These are phyloP conservation scores for Euphorbia pulcherrima DNA, from an alignment of 345 rosid genomes.

Conservation along the genomic window DNA sequence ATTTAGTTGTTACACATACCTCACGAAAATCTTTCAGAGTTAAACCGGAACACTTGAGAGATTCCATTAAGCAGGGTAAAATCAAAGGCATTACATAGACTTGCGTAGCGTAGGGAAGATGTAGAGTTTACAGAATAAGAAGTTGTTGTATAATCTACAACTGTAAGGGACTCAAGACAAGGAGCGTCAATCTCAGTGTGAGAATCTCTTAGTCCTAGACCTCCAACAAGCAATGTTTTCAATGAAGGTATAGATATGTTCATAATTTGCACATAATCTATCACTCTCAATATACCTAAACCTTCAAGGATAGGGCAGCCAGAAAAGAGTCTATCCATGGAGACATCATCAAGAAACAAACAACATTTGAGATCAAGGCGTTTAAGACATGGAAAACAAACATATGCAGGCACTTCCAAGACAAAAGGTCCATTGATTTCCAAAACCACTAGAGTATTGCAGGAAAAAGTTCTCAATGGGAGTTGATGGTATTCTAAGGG, in stretches of 20 bases:
- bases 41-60: not conserved
- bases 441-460: not conserved
- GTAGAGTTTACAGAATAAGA: not conserved
- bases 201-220: too few species aligned
- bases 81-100: too few species aligned
- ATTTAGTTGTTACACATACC: not conserved
- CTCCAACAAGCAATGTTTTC: not conserved
- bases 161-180: not conserved
- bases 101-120: not conserved
- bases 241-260: conserved; percentile 1
- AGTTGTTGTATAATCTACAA: not conserved
- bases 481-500: not conserved
- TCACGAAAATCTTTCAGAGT: not conserved
- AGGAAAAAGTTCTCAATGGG: conserved; percentile 1
- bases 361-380: not conserved
- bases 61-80: conserved; percentile 1
- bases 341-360: too few species aligned
- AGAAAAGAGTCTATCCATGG: too few species aligned
- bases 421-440: not conserved
- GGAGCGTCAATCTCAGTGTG: not conserved
- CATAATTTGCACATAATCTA: not conserved
- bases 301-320: conserved; percentile 11
- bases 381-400: conserved; percentile 6
- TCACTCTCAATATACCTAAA: not conserved
- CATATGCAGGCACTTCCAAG: conserved; percentile 1